These are phyloP conservation scores for Kurtzmaniella quercitrusa DNA, from an alignment of 1,139 yeast genomes.

Conservation along the genomic window DNA sequence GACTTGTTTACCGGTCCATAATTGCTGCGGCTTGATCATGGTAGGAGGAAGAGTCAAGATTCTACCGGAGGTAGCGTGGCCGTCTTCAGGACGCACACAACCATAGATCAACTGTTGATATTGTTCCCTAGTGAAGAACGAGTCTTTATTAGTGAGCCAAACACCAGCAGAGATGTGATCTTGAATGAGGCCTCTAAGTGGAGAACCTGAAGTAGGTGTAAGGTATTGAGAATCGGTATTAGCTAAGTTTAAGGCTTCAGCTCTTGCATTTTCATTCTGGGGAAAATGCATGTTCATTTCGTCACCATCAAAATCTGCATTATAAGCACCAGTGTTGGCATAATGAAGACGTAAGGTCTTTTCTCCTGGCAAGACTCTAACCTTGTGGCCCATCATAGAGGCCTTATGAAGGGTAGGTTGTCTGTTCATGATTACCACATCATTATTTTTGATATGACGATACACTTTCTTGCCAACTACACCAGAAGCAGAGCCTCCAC, in stretches of 20 bases:
- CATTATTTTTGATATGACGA: constrained; percentile 91
- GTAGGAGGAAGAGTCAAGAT: constrained; percentile 88
- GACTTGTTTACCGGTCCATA: constrained; percentile 99
- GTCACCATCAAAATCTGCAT: constrained; percentile 99
- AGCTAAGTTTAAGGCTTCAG: constrained; percentile 93
- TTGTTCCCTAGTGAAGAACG: constrained; percentile 84
- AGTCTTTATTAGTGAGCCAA: constrained; percentile 91
- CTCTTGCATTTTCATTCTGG: constrained; percentile 94
- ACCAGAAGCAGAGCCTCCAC: constrained; percentile 39
- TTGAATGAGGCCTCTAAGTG: constrained; percentile 97
- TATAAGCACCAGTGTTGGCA: constrained; percentile 98
- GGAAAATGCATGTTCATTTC: constrained; percentile 99
- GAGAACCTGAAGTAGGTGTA: constrained; percentile 97
- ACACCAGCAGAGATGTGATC: constrained; percentile 99
- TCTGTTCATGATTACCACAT: constrained; percentile 96
- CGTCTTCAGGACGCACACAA: constrained; percentile 95
- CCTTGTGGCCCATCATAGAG: constrained; percentile 99
- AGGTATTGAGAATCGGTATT: constrained; percentile 96
- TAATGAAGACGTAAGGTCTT: constrained; percentile 95
- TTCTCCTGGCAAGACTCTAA: constrained; percentile 94
- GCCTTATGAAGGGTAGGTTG: constrained; percentile 99
- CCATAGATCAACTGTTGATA: constrained; percentile 94
- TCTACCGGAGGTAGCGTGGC: constrained; percentile 71
- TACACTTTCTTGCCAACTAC: constrained; percentile 87
- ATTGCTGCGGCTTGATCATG: constrained; percentile 73